Evolutionary conservation across 2,329 filamentous ascomycete species (phyloP).

Genomic region (Trichophyton rubrum): DNA sequence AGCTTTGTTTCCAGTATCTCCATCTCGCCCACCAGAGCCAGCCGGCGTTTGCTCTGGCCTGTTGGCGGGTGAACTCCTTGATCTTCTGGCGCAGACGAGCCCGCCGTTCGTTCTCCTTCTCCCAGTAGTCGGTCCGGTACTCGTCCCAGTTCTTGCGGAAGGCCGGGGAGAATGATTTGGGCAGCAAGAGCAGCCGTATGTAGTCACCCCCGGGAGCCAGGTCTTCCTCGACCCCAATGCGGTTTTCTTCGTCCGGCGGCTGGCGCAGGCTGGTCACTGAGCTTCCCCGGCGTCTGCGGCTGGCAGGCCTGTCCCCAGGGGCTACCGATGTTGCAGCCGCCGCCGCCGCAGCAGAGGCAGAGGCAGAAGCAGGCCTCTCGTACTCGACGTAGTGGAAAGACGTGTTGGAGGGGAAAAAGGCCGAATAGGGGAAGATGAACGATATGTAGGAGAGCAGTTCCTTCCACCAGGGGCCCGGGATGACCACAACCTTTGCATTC

Average conservation of each 20-base stretch:
- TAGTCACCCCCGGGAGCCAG: constrained; percentile 81
- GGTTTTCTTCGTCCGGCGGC: constrained; percentile 8
- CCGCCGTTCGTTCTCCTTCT: constrained; percentile 83
- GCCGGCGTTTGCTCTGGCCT: constrained; percentile 52
- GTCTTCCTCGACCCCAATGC: constrained; percentile 62
- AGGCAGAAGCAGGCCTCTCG: constrained; percentile 13
- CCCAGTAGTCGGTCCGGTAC: constrained; percentile 92
- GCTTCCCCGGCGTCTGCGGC: constrained; percentile 3
- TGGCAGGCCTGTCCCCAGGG: not conserved
- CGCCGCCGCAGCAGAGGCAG: not conserved
- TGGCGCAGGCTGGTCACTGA: constrained; percentile 3
- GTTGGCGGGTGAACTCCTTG: constrained; percentile 52
- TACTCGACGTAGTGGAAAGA: constrained; percentile 64
- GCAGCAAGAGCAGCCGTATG: constrained; percentile 76
- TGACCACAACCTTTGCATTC: constrained; percentile 91
- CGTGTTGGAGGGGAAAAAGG: constrained; percentile 48
- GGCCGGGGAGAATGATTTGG: constrained; percentile 87
- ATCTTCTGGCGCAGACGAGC: constrained; percentile 59
- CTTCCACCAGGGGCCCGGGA: constrained; percentile 68
- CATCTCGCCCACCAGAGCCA: constrained; percentile 84
- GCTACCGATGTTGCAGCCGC: not conserved
- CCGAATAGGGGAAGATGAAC: constrained; percentile 66
- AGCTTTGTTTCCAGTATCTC: constrained; percentile 30
- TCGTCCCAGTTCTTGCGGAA: constrained; percentile 97
- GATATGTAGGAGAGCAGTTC: constrained; percentile 60